A percentile compares a stretch with the other conserved stretches of the same genome.
These are phyloP conservation scores for Candida tropicalis DNA, from an alignment of 1,139 yeast genomes.

Conservation along the genomic window DNA sequence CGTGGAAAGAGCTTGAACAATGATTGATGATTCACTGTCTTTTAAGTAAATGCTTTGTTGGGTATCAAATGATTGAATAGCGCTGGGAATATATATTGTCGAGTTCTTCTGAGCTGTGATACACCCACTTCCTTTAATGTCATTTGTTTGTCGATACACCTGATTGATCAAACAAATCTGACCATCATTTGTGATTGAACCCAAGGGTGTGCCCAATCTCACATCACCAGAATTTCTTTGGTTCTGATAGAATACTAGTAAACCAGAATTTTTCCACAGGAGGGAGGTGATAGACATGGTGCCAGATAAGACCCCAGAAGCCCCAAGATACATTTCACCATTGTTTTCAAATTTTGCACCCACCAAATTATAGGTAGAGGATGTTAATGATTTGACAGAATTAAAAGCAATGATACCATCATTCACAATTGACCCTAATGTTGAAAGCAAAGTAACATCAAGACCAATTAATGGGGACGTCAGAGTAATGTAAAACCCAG, in stretches of 20 bases:
- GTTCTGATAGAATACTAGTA: conserved; percentile 24
- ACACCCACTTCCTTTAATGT: conserved; percentile 31
- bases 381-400: conserved; percentile 18
- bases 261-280: conserved; percentile 29
- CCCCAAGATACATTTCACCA: conserved; percentile 30
- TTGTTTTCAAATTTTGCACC: conserved; percentile 24
- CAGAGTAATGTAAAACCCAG: conserved; percentile 24
- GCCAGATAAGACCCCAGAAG: conserved; percentile 23
- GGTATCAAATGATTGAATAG: conserved; percentile 17
- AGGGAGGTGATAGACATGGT: conserved; percentile 21
- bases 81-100: conserved; percentile 20
- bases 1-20: conserved; percentile 20
- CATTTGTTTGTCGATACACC: conserved; percentile 26
- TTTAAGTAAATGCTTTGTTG: conserved; percentile 26
- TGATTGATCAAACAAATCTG: conserved; percentile 30
- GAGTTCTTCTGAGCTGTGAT: conserved; percentile 25
- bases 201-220: conserved; percentile 22
- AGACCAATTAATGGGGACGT: conserved; percentile 11
- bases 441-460: conserved; percentile 14
- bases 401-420: conserved; percentile 26
- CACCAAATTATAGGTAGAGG: conserved; percentile 23
- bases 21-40: conserved; percentile 20
- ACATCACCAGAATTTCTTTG: conserved; percentile 21
- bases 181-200: conserved; percentile 28
- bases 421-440: conserved; percentile 19